Percentiles rank a stretch among this genome's conserved stretches.
Evolutionary conservation across 2,329 filamentous ascomycete species (phyloP).

Genomic region (Metarhizium sp.): DNA sequence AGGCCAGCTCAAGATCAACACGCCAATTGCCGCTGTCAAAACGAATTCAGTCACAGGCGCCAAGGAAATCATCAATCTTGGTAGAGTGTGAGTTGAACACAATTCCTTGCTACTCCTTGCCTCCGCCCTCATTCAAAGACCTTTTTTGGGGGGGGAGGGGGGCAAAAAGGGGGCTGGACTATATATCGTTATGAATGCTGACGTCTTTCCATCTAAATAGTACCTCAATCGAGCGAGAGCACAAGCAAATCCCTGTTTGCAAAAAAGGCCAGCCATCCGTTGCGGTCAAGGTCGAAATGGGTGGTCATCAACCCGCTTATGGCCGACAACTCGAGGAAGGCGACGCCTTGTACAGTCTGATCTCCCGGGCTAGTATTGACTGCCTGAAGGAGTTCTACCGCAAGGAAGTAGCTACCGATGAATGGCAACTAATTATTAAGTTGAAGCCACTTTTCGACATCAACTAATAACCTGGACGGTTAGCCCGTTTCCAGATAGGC

Average conservation of each 20-base stretch:
- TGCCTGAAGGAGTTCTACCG: slow-evolving; percentile 94
- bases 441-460: slow-evolving; percentile 93
- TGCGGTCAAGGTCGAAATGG: slow-evolving; percentile 94
- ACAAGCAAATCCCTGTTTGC: slow-evolving; percentile 86
- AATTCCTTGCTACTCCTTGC: not conserved
- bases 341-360: slow-evolving; percentile 78
- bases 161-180: not conserved
- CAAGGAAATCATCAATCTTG: slow-evolving; percentile 77
- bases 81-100: slow-evolving; percentile 71
- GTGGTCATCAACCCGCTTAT: slow-evolving; percentile 83
- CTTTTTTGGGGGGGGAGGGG: not conserved
- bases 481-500: not conserved
- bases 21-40: slow-evolving; percentile 82
- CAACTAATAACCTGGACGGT: slow-evolving; percentile 35
- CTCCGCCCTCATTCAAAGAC: not conserved
- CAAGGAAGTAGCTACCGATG: slow-evolving; percentile 77
- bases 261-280: slow-evolving; percentile 98
- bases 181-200: not conserved
- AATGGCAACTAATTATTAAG: slow-evolving; percentile 93
- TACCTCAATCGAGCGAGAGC: slow-evolving; percentile 93
- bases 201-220: slow-evolving; percentile 32
- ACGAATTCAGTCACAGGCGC: slow-evolving; percentile 66
- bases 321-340: slow-evolving; percentile 91
- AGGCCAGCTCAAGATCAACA: slow-evolving; percentile 75
- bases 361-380: slow-evolving; percentile 84